phyloP scores from a whole-genome alignment of 257 asterid genomes.

The Scutellaria barbata region DNA sequence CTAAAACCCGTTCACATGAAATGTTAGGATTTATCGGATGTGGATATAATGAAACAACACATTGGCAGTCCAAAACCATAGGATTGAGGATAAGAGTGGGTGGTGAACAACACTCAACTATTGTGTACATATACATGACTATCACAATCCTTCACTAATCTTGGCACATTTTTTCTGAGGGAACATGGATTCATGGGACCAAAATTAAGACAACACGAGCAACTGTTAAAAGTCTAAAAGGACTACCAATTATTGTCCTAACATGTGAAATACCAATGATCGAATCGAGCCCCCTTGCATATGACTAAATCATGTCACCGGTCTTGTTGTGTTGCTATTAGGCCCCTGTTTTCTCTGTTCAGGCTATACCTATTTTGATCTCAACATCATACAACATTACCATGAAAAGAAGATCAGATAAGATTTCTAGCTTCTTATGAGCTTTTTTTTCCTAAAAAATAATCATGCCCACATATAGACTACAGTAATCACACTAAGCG shows the following conservation, averaged over 20 bases:
- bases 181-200: background rate
- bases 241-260: constrained; percentile 15
- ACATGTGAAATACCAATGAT: background rate
- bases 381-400: too few species aligned
- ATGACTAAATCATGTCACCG: background rate
- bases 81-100: background rate
- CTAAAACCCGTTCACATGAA: too few species aligned
- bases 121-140: background rate
- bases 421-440: too few species aligned
- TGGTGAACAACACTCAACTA: constrained; percentile 1
- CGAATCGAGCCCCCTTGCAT: background rate
- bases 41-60: background rate
- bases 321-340: background rate
- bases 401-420: too few species aligned
- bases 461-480: too few species aligned
- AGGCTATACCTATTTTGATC: too few species aligned
- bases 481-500: too few species aligned
- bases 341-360: too few species aligned
- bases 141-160: background rate
- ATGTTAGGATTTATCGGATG: background rate
- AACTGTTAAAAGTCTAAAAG: constrained; percentile 5
- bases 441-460: too few species aligned
- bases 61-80: background rate
- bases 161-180: constrained; percentile 9
- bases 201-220: background rate